Evolutionary conservation across 2,329 filamentous ascomycete species (phyloP).

Genomic region (Fusarium setosum): DNA sequence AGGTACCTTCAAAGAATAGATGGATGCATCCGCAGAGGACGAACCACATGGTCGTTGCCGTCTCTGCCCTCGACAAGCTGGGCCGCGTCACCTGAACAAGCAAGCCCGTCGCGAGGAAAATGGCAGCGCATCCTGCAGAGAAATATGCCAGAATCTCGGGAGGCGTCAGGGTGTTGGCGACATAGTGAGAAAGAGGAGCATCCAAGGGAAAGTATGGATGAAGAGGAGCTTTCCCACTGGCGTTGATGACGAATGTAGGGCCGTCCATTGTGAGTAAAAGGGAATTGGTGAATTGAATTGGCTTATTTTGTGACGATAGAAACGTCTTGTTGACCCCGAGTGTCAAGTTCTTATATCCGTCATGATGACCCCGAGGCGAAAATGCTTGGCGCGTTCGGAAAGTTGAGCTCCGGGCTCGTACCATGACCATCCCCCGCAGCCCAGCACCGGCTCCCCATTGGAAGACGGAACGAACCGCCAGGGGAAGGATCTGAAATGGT

Average conservation of each 20-base stretch:
- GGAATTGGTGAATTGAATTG: background rate
- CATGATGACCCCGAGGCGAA: background rate
- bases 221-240: constrained; percentile 3
- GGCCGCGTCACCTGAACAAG: constrained; percentile 65
- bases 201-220: constrained; percentile 81
- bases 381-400: constrained; percentile 31
- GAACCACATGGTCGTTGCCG: constrained; percentile 78
- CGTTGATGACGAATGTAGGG: constrained; percentile 1
- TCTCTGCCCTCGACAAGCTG: constrained; percentile 63
- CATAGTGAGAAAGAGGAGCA: constrained; percentile 70
- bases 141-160: constrained; percentile 66
- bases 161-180: constrained; percentile 73
- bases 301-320: background rate
- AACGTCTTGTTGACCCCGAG: background rate
- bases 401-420: constrained; percentile 35
- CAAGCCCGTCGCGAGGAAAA: constrained; percentile 68
- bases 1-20: constrained; percentile 55
- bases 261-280: constrained; percentile 27
- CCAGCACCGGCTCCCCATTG: constrained; percentile 11
- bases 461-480: background rate
- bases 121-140: constrained; percentile 67
- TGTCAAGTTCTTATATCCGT: no score
- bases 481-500: background rate
- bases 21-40: constrained; percentile 71
- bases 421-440: constrained; percentile 8